phyloP scores from a whole-genome alignment of 306 rosid genomes.

The Castanea crenata region DNA sequence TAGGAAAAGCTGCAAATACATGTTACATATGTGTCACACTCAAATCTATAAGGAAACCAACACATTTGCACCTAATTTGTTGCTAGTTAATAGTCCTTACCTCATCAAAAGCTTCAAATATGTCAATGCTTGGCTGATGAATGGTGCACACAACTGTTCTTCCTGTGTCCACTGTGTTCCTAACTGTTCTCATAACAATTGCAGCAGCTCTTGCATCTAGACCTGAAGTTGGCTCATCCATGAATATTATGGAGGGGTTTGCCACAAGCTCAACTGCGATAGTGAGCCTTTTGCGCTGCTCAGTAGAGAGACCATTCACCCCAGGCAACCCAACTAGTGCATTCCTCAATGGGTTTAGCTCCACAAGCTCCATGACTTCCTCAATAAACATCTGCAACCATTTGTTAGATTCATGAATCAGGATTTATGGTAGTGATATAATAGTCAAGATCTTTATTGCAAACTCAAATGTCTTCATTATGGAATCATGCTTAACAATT shows the following conservation, averaged over 20 bases:
- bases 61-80: neutral
- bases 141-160: conserved; percentile 61
- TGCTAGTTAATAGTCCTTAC: conserved; percentile 11
- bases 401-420: neutral
- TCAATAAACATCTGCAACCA: conserved; percentile 41
- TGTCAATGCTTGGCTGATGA: conserved; percentile 64
- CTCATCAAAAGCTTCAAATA: conserved; percentile 58
- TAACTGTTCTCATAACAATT: conserved; percentile 52
- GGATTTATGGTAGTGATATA: neutral
- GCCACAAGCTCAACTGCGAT: conserved; percentile 59
- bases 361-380: conserved; percentile 60
- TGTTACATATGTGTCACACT: neutral
- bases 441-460: neutral
- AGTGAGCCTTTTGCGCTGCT: conserved; percentile 53
- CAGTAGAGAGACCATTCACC: conserved; percentile 46
- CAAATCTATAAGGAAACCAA: neutral
- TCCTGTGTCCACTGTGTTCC: conserved; percentile 52
- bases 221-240: conserved; percentile 50
- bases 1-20: conserved; percentile 40
- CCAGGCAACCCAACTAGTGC: conserved; percentile 56
- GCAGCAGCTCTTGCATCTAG: conserved; percentile 52
- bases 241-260: conserved; percentile 54
- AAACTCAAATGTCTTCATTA: neutral
- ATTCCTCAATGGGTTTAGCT: conserved; percentile 38
- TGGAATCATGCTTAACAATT: neutral